Evolutionary conservation across 257 asterid species (phyloP), one percentile per base, ranked within the genome.

Genomic region (Fraxinus excelsior): DNA sequence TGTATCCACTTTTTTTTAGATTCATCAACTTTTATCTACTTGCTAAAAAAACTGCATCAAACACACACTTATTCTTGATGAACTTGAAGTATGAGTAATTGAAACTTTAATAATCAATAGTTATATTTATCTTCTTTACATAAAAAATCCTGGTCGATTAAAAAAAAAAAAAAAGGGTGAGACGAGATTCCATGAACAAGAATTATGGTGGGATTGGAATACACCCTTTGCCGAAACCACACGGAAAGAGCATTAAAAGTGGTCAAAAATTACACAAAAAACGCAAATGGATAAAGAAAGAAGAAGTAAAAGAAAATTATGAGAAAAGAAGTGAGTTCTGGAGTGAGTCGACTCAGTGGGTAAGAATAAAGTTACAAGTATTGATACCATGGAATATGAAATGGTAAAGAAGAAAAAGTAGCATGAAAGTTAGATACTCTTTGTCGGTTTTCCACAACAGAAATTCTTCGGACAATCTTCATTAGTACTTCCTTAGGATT

Each of bases 401-500:
- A 74, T 67, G 76, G 74, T 77, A 84, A 89, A 86, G 88, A 81
- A 65, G 74, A 74, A 65, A 82, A 87, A 87, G 79, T 85, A 67
- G 67, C 76, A 71, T 34, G 51, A 87, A 89, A 85, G 88, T 82
- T 81, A 73, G 88, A 85, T 88, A 78, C 91, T 83, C 84, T 80
- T 79, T 88, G 92, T 87, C 94, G 82, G 79, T 78, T 74, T 78
- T 68, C 76, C 76, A 65, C 81, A 32, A 72, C 21, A 32, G 16
- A 67, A 69, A 38, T 42, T 79, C 72, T 71, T 23, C 67, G 0
- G 10, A 8, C 53, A 70, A 37, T 10, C 53, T 71, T 21, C 31
- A 9, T 13, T 71, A 4, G 0, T 13, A 23, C 13, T 40, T 38
- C 0, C 3, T 38, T 40, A 11, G 46, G 46, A 2, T 13, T 13